Evolutionary conservation across 805 yeast species (phyloP).

Genomic region (Suhomyces sp.): DNA sequence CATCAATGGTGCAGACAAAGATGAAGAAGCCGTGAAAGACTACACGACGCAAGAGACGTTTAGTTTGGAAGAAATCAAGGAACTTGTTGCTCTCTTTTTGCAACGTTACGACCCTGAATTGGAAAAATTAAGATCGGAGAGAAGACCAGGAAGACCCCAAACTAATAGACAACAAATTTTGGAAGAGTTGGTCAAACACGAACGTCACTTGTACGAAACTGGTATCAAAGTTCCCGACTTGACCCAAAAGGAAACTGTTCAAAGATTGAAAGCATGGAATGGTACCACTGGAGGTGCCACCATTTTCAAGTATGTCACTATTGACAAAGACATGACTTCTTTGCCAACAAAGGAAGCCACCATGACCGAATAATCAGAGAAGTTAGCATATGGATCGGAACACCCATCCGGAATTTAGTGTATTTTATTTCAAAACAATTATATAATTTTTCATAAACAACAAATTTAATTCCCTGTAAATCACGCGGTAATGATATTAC

Average conservation of each 20-base stretch:
- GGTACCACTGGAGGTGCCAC: slow-evolving; percentile 78
- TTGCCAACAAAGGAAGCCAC: slow-evolving; percentile 19
- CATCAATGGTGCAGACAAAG: slow-evolving; percentile 28
- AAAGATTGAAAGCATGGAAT: slow-evolving; percentile 68
- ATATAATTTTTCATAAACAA: not conserved
- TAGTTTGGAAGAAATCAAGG: slow-evolving; percentile 55
- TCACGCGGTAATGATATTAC: not conserved
- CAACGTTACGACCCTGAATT: slow-evolving; percentile 75
- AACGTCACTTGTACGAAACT: slow-evolving; percentile 56
- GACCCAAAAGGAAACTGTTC: slow-evolving; percentile 56
- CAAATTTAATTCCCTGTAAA: not conserved
- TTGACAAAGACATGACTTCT: slow-evolving; percentile 28
- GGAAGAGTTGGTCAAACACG: slow-evolving; percentile 60
- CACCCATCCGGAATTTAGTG: not conserved
- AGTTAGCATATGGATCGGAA: not conserved
- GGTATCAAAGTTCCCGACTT: slow-evolving; percentile 78
- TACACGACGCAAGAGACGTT: slow-evolving; percentile 40
- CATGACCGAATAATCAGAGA: slow-evolving; percentile 6
- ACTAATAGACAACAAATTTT: slow-evolving; percentile 65
- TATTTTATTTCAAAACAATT: not conserved
- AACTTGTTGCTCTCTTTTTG: slow-evolving; percentile 60
- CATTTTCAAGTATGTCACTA: slow-evolving; percentile 49
- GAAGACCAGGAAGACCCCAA: slow-evolving; percentile 89
- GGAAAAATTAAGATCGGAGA: slow-evolving; percentile 51
- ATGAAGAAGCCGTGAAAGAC: slow-evolving; percentile 5